Base-by-base conservation (phyloP, 129 eudicot species). In the Centella asiatica region DNA sequence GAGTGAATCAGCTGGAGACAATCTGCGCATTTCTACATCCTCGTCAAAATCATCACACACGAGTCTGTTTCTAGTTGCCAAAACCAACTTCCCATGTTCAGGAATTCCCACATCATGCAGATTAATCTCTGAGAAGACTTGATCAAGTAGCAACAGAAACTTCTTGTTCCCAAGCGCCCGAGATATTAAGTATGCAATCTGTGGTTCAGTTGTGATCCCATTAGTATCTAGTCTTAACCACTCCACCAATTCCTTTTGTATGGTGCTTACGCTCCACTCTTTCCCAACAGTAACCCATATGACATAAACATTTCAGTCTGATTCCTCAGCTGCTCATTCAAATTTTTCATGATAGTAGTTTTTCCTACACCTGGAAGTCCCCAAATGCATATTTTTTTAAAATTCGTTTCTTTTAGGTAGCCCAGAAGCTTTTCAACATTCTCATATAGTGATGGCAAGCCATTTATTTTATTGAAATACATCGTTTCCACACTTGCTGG, bases 281-380 rank as follows among this genome's bases (percentile, higher is more conserved):
- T 48, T 48, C 26, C 54, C 54, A 5, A 48, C 27, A 19, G 10
- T 48, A 7, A 48, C 11, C 54, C 24, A n/a, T n/a, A 48, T 48
- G 26, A 48, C 15, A 19, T n/a, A n/a, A 48, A 48, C 26, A n/a
- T 48, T 19, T 48, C 54, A 48, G 54, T 19, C 27, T 19, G 6
- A 23, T 36, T 49, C 42, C 52, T 60, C 29, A 71, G 55, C 24
- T 42, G 23, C n/a, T 39, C 45, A 7, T 62, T 62, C 64, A 71
- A 15, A 6, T 7, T 62, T 44, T 63, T 56, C 69, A 71, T 26
- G 7, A 71, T 53, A 8, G 76, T 71, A 19, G 69, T 71, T 53
- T 71, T 71, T 11, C 69, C 69, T 25, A 71, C 68, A 34, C 74
- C 74, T 22, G 32, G 11, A 15, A 23, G 37, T 3, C 76, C 76